phyloP scores from a whole-genome alignment of 129 eudicot genomes.

The Heracleum sosnowskyi region DNA sequence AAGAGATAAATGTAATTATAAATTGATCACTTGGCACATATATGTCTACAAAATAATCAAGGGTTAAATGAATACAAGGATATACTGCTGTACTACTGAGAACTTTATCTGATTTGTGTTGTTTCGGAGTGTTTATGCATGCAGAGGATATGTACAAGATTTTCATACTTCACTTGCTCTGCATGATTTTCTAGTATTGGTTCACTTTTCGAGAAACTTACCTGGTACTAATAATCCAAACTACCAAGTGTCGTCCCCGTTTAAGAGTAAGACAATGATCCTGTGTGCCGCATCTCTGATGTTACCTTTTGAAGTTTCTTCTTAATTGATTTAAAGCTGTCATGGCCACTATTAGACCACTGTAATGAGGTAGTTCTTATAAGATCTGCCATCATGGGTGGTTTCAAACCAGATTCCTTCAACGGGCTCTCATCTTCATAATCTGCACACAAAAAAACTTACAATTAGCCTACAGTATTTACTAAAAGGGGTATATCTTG shows the following conservation, averaged over 20 bases:
- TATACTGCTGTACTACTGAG: neutral
- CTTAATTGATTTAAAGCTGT: conserved; percentile 73
- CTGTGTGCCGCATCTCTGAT: conserved; percentile 10
- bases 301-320: conserved; percentile 56
- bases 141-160: conserved; percentile 3
- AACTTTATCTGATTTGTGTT: neutral
- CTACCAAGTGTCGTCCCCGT: too few relatives aligned
- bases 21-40: neutral
- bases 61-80: conserved; percentile 1
- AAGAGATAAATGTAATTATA: neutral
- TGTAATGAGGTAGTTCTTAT: conserved; percentile 53
- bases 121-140: neutral
- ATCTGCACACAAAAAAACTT: conserved; percentile 31
- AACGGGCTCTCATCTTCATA: conserved; percentile 44
- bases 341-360: conserved; percentile 69
- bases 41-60: neutral
- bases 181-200: neutral
- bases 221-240: neutral
- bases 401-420: conserved; percentile 31
- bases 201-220: too few relatives aligned
- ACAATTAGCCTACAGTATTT: neutral
- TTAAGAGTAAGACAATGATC: neutral
- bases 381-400: conserved; percentile 59
- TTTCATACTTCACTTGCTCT: neutral
- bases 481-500: neutral